Conservation (phyloP, 345 rosid genomes). For the Physaria fendleri region DNA sequence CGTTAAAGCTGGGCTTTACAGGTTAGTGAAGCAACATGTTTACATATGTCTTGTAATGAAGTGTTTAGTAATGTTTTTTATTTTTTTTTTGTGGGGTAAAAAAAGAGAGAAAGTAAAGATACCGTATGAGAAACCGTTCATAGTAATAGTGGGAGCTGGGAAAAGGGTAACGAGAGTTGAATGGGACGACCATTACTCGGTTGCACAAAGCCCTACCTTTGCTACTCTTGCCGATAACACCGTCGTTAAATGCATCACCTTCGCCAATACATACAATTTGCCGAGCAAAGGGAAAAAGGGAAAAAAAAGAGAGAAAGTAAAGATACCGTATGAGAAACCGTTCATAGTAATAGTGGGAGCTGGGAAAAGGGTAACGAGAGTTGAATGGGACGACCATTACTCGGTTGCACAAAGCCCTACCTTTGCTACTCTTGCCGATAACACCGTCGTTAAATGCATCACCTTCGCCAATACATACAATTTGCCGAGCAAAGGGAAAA, state of each 20-base stretch:
- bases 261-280: slow-evolving; percentile 51
- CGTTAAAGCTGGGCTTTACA: slow-evolving; percentile 44
- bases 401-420: slow-evolving; percentile 48
- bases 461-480: slow-evolving; percentile 51
- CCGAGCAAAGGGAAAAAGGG: slow-evolving; percentile 20
- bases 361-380: slow-evolving; percentile 41
- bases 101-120: slow-evolving; percentile 70
- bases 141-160: slow-evolving; percentile 51
- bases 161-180: slow-evolving; percentile 47
- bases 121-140: slow-evolving; percentile 55
- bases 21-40: slow-evolving; percentile 25
- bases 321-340: slow-evolving; percentile 59
- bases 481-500: slow-evolving; percentile 23
- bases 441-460: slow-evolving; percentile 47
- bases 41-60: background rate
- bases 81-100: background rate
- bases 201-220: slow-evolving; percentile 55
- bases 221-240: slow-evolving; percentile 51
- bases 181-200: slow-evolving; percentile 52
- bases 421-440: slow-evolving; percentile 54
- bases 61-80: background rate
- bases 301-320: slow-evolving; percentile 58
- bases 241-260: slow-evolving; percentile 43
- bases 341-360: slow-evolving; percentile 52
- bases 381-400: slow-evolving; percentile 62